Conservation (phyloP, 139 green algal species). For the Nannochloris sp. region DNA sequence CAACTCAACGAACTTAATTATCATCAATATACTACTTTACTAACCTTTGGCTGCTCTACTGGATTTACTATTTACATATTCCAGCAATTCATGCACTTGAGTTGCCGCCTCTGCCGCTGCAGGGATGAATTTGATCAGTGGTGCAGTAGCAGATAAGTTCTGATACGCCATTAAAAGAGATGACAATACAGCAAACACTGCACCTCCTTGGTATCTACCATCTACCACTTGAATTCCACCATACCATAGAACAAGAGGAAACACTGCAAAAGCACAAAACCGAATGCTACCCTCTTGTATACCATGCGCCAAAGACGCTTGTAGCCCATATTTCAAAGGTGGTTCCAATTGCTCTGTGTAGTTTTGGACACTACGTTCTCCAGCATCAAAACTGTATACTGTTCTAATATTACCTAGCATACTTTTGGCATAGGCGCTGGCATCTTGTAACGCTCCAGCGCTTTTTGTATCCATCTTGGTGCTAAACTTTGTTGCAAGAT, state of each 20-base stretch:
- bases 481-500: too few relatives aligned
- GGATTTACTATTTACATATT: neutral
- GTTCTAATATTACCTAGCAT: neutral
- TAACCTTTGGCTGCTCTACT: neutral
- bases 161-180: neutral
- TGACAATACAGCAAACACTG: neutral
- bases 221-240: constrained; percentile 43
- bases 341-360: constrained; percentile 43
- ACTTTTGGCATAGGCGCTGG: too few relatives aligned
- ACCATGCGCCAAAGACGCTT: constrained; percentile 27
- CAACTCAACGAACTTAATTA: too few relatives aligned
- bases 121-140: too few relatives aligned
- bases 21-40: neutral
- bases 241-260: constrained; percentile 67
- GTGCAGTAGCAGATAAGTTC: too few relatives aligned
- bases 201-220: constrained; percentile 33
- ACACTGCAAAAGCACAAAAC: constrained; percentile 22
- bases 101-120: too few relatives aligned
- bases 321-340: constrained; percentile 31
- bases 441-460: too few relatives aligned
- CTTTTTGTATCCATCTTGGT: too few relatives aligned
- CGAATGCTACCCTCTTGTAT: constrained; percentile 23
- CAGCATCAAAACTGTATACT: constrained; percentile 46
- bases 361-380: constrained; percentile 25
- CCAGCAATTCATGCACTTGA: too few relatives aligned